Conservation (phyloP, 108 stramenopile species). For the Nitzschia sp. region DNA sequence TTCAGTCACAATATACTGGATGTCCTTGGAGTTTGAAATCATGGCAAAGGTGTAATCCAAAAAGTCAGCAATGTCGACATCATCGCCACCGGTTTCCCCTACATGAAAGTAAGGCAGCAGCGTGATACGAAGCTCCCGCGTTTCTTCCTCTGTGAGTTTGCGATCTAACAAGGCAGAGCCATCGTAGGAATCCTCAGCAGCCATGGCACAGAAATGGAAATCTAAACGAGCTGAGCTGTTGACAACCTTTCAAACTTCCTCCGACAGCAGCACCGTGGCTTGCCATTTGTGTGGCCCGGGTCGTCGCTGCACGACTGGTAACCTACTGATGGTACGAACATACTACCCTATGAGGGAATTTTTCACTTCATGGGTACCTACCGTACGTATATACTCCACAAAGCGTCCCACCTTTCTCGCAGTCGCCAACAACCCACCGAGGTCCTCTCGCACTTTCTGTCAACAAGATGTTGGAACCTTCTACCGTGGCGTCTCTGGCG, state of each 20-base stretch:
- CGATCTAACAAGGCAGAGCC: slow-evolving; percentile 32
- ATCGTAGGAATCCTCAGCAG: slow-evolving; percentile 17
- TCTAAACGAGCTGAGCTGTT: neutral
- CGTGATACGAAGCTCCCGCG: slow-evolving; percentile 17
- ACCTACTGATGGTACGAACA: no score
- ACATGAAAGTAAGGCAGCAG: slow-evolving; percentile 36
- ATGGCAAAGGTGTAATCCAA: slow-evolving; percentile 73
- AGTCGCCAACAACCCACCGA: no score
- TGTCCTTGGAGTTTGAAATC: slow-evolving; percentile 67
- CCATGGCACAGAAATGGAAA: neutral
- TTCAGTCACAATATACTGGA: slow-evolving; percentile 55
- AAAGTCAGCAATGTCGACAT: slow-evolving; percentile 67
- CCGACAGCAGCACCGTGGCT: no score
- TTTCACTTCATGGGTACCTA: no score
- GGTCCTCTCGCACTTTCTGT: no score
- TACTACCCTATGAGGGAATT: no score
- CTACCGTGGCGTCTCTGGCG: slow-evolving; percentile 39
- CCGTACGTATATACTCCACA: no score
- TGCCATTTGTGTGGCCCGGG: no score
- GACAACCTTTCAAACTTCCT: no score
- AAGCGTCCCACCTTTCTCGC: no score
- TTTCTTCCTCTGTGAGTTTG: slow-evolving; percentile 53
- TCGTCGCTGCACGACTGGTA: no score
- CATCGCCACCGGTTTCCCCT: slow-evolving; percentile 11
- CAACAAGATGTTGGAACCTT: neutral